phyloP scores from a whole-genome alignment of 202 grass and related monocot species.

The Bolboschoenoplectus hybrid region DNA sequence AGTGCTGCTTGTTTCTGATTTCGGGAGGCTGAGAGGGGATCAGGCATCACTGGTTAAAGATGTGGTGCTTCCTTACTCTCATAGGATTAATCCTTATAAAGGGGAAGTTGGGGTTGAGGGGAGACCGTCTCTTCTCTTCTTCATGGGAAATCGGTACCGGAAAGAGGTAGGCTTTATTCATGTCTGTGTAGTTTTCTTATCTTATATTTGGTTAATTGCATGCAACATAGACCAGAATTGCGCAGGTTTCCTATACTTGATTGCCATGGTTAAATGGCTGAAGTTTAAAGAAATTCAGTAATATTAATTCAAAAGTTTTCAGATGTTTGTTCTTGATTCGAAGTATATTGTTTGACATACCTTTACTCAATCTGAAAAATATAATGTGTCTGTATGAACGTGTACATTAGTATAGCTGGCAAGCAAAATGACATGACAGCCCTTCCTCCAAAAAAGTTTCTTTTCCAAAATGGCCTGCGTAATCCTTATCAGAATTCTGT shows the following conservation, averaged over 20 bases:
- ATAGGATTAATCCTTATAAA: slow-evolving; percentile 79
- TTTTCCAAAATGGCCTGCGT: background rate
- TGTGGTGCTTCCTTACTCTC: slow-evolving; percentile 89
- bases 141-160: slow-evolving; percentile 95
- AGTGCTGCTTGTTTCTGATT: slow-evolving; percentile 82
- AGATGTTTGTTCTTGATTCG: background rate
- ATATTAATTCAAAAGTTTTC: background rate
- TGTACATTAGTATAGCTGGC: background rate
- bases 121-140: slow-evolving; percentile 71
- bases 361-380: slow-evolving; percentile 12
- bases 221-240: background rate
- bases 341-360: background rate
- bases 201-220: background rate
- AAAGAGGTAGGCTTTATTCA: slow-evolving; percentile 66
- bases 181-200: background rate
- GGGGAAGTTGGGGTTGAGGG: slow-evolving; percentile 60
- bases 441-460: background rate
- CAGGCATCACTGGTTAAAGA: slow-evolving; percentile 91
- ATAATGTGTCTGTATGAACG: background rate
- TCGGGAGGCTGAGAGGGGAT: slow-evolving; percentile 65
- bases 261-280: background rate
- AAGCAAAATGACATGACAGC: background rate
- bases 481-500: background rate
- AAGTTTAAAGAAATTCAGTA: slow-evolving; percentile 12
- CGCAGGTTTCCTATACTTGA: background rate